A percentile compares a stretch with the other conserved stretches of the same genome.
phyloP scores from a whole-genome alignment of 2,329 filamentous ascomycete species.

The Fusarium nelsonii region DNA sequence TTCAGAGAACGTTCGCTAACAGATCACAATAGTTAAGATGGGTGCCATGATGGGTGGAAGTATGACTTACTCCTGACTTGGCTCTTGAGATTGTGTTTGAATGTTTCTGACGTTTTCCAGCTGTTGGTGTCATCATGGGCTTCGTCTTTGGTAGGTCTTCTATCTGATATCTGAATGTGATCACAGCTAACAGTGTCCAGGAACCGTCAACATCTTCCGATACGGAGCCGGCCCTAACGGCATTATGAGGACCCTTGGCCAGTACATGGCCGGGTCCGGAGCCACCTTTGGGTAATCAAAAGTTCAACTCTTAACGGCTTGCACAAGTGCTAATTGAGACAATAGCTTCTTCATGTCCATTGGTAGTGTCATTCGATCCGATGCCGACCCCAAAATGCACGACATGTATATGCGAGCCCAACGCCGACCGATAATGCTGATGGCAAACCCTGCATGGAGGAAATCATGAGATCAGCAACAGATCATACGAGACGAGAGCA shows the following conservation, averaged over 20 bases:
- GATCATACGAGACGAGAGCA: conserved; percentile 42
- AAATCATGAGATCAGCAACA: conserved; percentile 44
- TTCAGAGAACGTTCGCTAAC: conserved; percentile 37
- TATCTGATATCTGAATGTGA: background rate
- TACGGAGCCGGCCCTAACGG: conserved; percentile 94
- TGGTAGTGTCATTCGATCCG: conserved; percentile 93
- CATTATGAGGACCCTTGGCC: conserved; percentile 91
- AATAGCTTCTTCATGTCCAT: conserved; percentile 96
- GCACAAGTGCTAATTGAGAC: conserved; percentile 35
- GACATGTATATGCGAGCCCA: conserved; percentile 82
- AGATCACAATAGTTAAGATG: conserved; percentile 74
- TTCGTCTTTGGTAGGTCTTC: conserved; percentile 87
- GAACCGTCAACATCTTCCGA: conserved; percentile 93
- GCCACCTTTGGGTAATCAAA: conserved; percentile 87
- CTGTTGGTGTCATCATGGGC: conserved; percentile 94
- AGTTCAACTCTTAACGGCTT: background rate
- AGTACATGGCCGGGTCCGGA: conserved; percentile 96
- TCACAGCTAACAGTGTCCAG: conserved; percentile 58
- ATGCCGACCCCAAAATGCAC: conserved; percentile 80
- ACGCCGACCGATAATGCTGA: conserved; percentile 76
- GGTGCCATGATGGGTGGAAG: conserved; percentile 98
- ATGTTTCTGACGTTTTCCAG: conserved; percentile 63
- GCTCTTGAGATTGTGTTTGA: background rate
- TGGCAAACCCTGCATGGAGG: conserved; percentile 56
- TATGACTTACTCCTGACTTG: conserved; percentile 65